phyloP scores from a whole-genome alignment of 208 protist species.

The Leptomonas pyrrhocoris region DNA sequence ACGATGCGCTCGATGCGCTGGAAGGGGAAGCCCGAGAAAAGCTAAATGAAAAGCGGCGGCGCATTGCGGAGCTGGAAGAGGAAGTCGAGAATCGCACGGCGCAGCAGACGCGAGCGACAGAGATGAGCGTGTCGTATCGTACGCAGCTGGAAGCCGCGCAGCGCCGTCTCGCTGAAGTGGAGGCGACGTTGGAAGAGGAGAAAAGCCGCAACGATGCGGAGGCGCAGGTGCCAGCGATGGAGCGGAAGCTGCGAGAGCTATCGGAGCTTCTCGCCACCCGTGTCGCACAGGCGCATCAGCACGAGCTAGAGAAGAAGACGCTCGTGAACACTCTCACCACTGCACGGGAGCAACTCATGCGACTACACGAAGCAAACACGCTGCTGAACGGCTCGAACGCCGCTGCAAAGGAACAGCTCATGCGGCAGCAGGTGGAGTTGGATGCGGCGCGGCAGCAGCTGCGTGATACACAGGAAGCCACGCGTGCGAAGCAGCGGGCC shows the following conservation, averaged over 20 bases:
- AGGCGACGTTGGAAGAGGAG: slow-evolving; percentile 23
- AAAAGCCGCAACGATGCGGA: not conserved
- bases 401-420: slow-evolving; percentile 15
- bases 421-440: slow-evolving; percentile 30
- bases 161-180: slow-evolving; percentile 16
- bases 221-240: slow-evolving; percentile 20
- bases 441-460: slow-evolving; percentile 32
- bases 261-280: slow-evolving; percentile 34
- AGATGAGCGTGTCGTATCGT: slow-evolving; percentile 35
- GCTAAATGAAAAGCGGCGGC: slow-evolving; percentile 70
- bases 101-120: slow-evolving; percentile 31
- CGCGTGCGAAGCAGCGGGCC: slow-evolving; percentile 45
- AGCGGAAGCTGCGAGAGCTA: slow-evolving; percentile 25
- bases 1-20: slow-evolving; percentile 50
- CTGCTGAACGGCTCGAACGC: slow-evolving; percentile 13
- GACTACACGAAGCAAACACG: slow-evolving; percentile 32
- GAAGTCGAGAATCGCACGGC: slow-evolving; percentile 35
- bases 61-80: slow-evolving; percentile 63
- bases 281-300: slow-evolving; percentile 26
- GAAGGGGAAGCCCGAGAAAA: slow-evolving; percentile 76
- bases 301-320: slow-evolving; percentile 38
- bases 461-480: slow-evolving; percentile 42
- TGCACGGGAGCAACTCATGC: slow-evolving; percentile 55
- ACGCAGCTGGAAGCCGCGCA: slow-evolving; percentile 34
- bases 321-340: slow-evolving; percentile 36